These are phyloP conservation scores for Suillus luteus DNA, from an alignment of 768 basidiomycete genomes.

Conservation along the genomic window DNA sequence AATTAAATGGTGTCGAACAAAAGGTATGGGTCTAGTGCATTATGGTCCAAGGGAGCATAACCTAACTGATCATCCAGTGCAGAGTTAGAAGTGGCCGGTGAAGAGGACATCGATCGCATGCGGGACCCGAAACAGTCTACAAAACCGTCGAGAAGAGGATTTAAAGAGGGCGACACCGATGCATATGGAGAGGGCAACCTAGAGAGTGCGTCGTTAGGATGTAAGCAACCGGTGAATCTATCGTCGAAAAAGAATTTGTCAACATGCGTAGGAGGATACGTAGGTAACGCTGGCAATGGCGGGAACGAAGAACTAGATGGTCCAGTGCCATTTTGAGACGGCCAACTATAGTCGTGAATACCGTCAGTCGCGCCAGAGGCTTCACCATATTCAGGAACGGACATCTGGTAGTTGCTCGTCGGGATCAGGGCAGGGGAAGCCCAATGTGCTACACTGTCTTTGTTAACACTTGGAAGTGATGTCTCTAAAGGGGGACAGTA, in stretches of 20 bases:
- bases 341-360: constrained; percentile 1
- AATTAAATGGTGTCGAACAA: constrained; percentile 24
- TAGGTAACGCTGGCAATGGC: not conserved
- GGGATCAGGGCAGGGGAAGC: not conserved
- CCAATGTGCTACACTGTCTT: not conserved
- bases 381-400: not conserved
- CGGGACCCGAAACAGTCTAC: constrained; percentile 1
- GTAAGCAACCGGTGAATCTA: not conserved
- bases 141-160: not conserved
- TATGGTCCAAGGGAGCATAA: constrained; percentile 12
- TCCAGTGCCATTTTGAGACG: not conserved
- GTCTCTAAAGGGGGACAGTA: not conserved
- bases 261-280: constrained; percentile 1
- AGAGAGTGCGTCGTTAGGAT: not conserved
- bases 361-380: not conserved
- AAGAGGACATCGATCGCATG: constrained; percentile 23
- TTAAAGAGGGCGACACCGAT: not conserved
- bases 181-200: not conserved
- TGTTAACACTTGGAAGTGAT: too few species aligned
- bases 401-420: not conserved
- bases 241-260: not conserved
- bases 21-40: constrained; percentile 17
- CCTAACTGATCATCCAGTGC: constrained; percentile 18
- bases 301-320: not conserved
- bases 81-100: constrained; percentile 29